These are phyloP conservation scores for Cystobasidium pallidum DNA, from an alignment of 1,284 basidiomycete species.

Conservation along the genomic window DNA sequence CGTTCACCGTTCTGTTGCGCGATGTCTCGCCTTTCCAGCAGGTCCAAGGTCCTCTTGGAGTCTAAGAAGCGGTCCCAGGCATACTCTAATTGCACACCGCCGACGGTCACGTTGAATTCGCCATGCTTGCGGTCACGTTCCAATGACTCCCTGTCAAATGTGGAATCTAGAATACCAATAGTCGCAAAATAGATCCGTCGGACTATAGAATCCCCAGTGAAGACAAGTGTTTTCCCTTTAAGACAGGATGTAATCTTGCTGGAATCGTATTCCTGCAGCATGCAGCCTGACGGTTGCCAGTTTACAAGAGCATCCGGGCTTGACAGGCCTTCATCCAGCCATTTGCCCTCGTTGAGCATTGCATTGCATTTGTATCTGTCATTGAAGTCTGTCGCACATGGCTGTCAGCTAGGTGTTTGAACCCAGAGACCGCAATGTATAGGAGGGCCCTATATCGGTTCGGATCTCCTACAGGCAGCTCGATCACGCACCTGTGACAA, in stretches of 20 bases:
- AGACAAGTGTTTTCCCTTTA: conserved; percentile 62
- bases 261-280: conserved; percentile 68
- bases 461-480: too few relatives aligned
- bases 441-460: too few relatives aligned
- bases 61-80: conserved; percentile 67
- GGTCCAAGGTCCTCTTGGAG: conserved; percentile 57
- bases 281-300: conserved; percentile 87
- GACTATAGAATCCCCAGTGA: conserved; percentile 83
- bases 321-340: conserved; percentile 65
- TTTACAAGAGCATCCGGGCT: conserved; percentile 50
- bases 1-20: conserved; percentile 1
- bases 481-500: conserved; percentile 21
- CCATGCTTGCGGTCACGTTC: conserved; percentile 1
- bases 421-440: too few relatives aligned
- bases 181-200: conserved; percentile 76
- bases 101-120: conserved; percentile 54
- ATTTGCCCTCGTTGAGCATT: conserved; percentile 71
- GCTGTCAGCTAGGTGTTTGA: neutral
- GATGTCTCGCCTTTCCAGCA: conserved; percentile 47
- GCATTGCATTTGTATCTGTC: conserved; percentile 75
- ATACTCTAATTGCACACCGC: conserved; percentile 60
- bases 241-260: conserved; percentile 61
- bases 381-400: conserved; percentile 61
- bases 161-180: conserved; percentile 65
- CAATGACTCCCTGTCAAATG: conserved; percentile 58